phyloP scores from a whole-genome alignment of 2,329 filamentous ascomycete species.

The Dendryphion nanum region DNA sequence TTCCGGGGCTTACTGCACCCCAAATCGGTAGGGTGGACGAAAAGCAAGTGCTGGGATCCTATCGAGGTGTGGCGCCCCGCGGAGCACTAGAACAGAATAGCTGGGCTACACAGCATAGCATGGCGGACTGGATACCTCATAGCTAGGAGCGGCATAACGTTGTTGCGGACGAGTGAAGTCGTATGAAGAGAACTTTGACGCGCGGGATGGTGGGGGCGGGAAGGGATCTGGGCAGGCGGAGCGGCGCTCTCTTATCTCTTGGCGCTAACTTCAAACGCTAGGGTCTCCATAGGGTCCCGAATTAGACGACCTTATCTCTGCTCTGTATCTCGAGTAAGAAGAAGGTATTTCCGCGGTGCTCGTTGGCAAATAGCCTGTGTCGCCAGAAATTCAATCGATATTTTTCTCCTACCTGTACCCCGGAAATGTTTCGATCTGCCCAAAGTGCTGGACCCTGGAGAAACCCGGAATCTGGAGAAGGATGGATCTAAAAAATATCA shows the following conservation, averaged over 20 bases:
- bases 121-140: too few relatives aligned
- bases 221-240: conserved; percentile 18
- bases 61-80: too few relatives aligned
- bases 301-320: background rate
- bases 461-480: background rate
- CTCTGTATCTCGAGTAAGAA: background rate
- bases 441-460: background rate
- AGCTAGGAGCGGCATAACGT: too few relatives aligned
- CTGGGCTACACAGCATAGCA: too few relatives aligned
- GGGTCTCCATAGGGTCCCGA: background rate
- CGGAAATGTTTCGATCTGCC: background rate
- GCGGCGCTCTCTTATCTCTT: conserved; percentile 38
- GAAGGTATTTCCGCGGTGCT: background rate
- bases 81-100: too few relatives aligned
- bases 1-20: conserved; percentile 6
- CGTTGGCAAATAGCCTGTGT: background rate
- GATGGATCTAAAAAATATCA: too few relatives aligned
- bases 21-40: conserved; percentile 13
- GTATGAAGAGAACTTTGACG: background rate
- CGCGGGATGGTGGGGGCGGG: conserved; percentile 19
- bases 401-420: background rate
- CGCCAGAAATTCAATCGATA: background rate
- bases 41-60: conserved; percentile 15
- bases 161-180: too few relatives aligned
- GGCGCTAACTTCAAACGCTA: conserved; percentile 8